These are phyloP conservation scores for Trichoderma gracile DNA, from an alignment of 2,329 filamentous ascomycete genomes.

Conservation along the genomic window DNA sequence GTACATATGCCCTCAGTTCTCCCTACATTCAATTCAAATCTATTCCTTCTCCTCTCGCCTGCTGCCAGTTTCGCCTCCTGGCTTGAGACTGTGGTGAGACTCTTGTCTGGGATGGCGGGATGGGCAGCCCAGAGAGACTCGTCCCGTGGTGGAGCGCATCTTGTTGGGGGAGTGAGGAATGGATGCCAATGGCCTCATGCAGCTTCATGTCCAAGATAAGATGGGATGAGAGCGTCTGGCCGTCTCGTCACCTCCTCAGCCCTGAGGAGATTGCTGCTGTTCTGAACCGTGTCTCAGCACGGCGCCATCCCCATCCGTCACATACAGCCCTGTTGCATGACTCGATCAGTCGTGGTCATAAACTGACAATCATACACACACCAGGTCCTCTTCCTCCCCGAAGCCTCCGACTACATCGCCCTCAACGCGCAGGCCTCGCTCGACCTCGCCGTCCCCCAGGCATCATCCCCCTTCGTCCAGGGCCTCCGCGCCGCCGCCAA, in stretches of 20 bases:
- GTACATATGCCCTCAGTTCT: slow-evolving; percentile 47
- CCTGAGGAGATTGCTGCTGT: neutral
- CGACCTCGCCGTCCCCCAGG: slow-evolving; percentile 66
- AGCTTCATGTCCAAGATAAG: neutral
- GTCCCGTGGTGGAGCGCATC: neutral
- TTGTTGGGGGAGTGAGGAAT: neutral
- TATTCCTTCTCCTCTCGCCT: neutral
- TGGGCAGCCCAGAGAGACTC: neutral
- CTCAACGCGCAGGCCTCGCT: slow-evolving; percentile 66
- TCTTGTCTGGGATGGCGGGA: slow-evolving; percentile 16
- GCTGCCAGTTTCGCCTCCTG: neutral
- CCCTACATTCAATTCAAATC: neutral
- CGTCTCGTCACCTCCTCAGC: neutral
- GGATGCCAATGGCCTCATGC: neutral
- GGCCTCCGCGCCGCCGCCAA: slow-evolving; percentile 71
- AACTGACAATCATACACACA: slow-evolving; percentile 14
- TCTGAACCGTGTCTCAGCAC: slow-evolving; percentile 5
- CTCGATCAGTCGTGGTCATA: neutral
- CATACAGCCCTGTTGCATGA: neutral
- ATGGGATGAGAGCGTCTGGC: neutral
- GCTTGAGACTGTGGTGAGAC: slow-evolving; percentile 13
- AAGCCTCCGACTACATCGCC: slow-evolving; percentile 88
- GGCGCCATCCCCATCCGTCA: neutral
- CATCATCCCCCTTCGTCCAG: slow-evolving; percentile 69
- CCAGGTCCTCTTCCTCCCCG: slow-evolving; percentile 83